These are phyloP conservation scores for Kalmanozyma brasiliensis DNA, from an alignment of 1,284 basidiomycete species.

Conservation along the genomic window DNA sequence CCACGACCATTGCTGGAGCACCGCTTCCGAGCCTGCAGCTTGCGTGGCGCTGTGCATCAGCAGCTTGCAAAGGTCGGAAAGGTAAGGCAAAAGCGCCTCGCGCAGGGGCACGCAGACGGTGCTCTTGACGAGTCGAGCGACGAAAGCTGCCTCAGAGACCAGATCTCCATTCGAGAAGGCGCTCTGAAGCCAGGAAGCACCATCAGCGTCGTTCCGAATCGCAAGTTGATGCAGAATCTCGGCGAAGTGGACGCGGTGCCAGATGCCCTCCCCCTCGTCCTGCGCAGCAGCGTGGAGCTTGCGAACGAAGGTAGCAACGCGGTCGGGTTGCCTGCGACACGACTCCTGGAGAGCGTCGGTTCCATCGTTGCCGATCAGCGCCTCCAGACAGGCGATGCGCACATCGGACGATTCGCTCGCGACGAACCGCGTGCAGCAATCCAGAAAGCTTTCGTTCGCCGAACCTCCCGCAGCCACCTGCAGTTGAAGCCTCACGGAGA, in stretches of 20 bases:
- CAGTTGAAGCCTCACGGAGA: slow-evolving; percentile 28
- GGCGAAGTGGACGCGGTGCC: slow-evolving; percentile 43
- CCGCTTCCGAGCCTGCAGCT: neutral
- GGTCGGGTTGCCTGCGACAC: slow-evolving; percentile 6
- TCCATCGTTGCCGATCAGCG: slow-evolving; percentile 32
- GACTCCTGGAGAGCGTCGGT: slow-evolving; percentile 21
- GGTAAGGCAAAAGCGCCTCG: slow-evolving; percentile 54
- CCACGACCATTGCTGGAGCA: slow-evolving; percentile 30
- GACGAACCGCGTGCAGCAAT: slow-evolving; percentile 16
- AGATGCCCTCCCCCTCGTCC: slow-evolving; percentile 33
- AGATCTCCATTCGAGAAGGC: slow-evolving; percentile 10
- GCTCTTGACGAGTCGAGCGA: slow-evolving; percentile 18
- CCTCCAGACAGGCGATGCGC: slow-evolving; percentile 34
- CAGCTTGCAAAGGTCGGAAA: slow-evolving; percentile 37
- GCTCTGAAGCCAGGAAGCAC: slow-evolving; percentile 13
- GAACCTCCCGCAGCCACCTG: slow-evolving; percentile 15
- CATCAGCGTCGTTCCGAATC: slow-evolving; percentile 3
- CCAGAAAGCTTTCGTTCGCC: slow-evolving; percentile 11
- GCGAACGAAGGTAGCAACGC: slow-evolving; percentile 10
- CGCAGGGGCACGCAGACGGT: slow-evolving; percentile 43
- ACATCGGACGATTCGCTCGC: slow-evolving; percentile 18
- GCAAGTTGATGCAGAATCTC: slow-evolving; percentile 31
- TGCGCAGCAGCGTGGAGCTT: slow-evolving; percentile 25
- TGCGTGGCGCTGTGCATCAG: neutral
- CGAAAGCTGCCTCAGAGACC: slow-evolving; percentile 7